Percentiles rank a stretch among this genome's conserved stretches.
phyloP scores from a whole-genome alignment of 257 asterid species.

The Misopates orontium region DNA sequence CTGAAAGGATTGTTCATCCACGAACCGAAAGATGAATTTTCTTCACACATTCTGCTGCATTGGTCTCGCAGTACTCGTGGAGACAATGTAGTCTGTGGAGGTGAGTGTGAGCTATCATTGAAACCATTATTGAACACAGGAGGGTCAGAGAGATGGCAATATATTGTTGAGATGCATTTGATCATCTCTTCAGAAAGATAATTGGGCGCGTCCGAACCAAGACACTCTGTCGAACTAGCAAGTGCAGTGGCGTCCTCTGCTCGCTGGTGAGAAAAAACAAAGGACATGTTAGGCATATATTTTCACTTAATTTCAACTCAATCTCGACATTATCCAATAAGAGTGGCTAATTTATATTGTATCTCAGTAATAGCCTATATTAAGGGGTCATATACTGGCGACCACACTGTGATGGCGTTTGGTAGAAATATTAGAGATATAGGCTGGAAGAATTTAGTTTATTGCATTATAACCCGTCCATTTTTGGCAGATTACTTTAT shows the following conservation, averaged over 20 bases:
- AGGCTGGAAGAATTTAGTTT: not conserved
- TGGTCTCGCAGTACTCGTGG: constrained; percentile 32
- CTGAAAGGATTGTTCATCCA: constrained; percentile 44
- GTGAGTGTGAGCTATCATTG: constrained; percentile 35
- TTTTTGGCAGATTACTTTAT: no score
- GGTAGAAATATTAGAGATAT: no score
- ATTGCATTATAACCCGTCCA: not conserved
- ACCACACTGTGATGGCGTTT: no score
- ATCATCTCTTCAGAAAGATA: constrained; percentile 85
- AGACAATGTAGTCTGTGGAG: constrained; percentile 40
- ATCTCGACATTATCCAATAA: not conserved
- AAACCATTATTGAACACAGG: constrained; percentile 41
- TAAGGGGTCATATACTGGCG: no score
- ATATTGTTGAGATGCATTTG: constrained; percentile 75
- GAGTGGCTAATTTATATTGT: no score
- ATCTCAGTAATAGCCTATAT: no score
- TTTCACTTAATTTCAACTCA: not conserved
- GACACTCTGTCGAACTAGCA: constrained; percentile 36
- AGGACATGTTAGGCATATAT: not conserved
- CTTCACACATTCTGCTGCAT: constrained; percentile 29
- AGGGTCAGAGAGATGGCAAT: constrained; percentile 66
- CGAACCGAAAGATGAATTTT: constrained; percentile 30
- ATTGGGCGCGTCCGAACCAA: constrained; percentile 53
- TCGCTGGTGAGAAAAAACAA: constrained; percentile 42
- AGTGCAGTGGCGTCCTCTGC: constrained; percentile 38